Base-by-base conservation (phyloP, 2,329 filamentous ascomycete species). In the Lasiodiplodia citricola region DNA sequence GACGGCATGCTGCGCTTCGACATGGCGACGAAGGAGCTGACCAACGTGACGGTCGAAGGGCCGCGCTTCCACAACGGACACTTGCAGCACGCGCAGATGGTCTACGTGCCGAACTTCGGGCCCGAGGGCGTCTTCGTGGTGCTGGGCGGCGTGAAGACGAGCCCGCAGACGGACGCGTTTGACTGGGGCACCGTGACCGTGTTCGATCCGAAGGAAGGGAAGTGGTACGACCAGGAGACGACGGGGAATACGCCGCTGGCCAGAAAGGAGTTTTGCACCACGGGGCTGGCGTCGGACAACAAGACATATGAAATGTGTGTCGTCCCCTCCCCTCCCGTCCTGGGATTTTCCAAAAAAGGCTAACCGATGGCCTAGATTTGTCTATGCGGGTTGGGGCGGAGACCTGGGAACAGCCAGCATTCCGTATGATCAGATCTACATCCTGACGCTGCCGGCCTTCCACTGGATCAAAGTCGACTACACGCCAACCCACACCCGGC, bases 361-460 rank as follows among this genome's bases (percentile, higher is more conserved):
- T 66, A 7, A 66, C 28, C 18, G 4, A 11, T 4, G 11, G 10
- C 10, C 25, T 35, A 66, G 63, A 55, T 69, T 69, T n/a, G 41
- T 66, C 10, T 69, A 69, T 21, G 68, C 62, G 10, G 68, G 68
- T 14, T 69, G 68, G 68, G 63, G 68, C 51, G 68, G 62, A 18
- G 16, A 50, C 13, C n/a, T 66, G 37, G 68, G 68, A 6, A 68
- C 10, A 7, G 18, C 35, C 23, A 54, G 37, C 23, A 23, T 13
- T 13, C 16, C 35, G 23, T 70, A 50, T 35, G 69, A 67, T 28
- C 62, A 69, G 25, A 63, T 70, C 16, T 70, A 62, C 51, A 68
- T 70, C 21, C 57, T 70, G 37, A 69, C 65, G 16, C 38, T 70
- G 23, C 70, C 70, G 1, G 66, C 68, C 1, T 70, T 70, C 57